phyloP scores from a whole-genome alignment of 192 early-diverging fungal genomes.

The Thamnidium elegans region DNA sequence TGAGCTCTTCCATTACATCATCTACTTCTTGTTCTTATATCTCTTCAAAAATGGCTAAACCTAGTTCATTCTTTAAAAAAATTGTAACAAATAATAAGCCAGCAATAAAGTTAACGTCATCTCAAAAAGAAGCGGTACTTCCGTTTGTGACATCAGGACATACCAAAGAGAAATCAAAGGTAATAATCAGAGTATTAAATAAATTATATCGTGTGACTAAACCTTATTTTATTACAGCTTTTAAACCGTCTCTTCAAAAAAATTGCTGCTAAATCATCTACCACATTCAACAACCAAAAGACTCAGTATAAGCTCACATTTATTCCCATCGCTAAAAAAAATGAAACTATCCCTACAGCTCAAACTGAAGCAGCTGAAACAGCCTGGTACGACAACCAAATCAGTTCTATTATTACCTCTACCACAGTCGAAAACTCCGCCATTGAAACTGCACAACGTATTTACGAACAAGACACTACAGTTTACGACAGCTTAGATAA shows the following conservation, averaged over 20 bases:
- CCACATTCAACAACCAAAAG: background rate
- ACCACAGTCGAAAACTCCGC: background rate
- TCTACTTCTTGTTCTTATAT: too few species aligned
- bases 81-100: background rate
- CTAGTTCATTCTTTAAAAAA: too few species aligned
- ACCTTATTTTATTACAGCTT: constrained; percentile 4
- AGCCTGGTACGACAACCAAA: background rate
- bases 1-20: too few species aligned
- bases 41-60: too few species aligned
- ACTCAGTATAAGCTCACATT: constrained; percentile 11
- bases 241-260: constrained; percentile 9
- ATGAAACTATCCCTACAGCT: background rate
- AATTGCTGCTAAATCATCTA: background rate
- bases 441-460: constrained; percentile 20
- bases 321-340: background rate
- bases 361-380: background rate
- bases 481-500: constrained; percentile 21
- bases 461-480: constrained; percentile 31
- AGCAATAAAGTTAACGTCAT: background rate
- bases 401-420: too few species aligned
- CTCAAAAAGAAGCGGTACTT: constrained; percentile 13
- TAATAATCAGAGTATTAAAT: background rate
- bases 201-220: background rate
- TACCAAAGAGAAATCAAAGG: constrained; percentile 9
- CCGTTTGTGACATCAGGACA: background rate